Conservation (phyloP, 2,329 filamentous ascomycete genomes). For the Hypoxylon sp. region DNA sequence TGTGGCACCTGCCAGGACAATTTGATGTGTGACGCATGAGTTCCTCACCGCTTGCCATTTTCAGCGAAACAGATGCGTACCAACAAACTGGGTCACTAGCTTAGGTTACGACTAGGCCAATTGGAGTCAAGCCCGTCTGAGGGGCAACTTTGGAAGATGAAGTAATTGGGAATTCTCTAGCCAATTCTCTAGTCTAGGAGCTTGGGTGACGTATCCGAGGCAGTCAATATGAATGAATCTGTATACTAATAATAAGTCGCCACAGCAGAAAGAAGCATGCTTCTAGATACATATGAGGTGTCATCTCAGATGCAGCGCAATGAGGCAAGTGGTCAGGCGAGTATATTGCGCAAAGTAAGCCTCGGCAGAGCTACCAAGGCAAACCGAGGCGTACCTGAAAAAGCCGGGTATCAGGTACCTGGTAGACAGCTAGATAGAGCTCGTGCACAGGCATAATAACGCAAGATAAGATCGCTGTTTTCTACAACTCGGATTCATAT, state of each 20-base stretch:
- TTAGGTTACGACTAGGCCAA: constrained; percentile 26
- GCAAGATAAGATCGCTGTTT: neutral
- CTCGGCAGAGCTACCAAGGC: constrained; percentile 30
- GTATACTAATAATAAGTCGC: neutral
- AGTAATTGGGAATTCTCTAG: constrained; percentile 2
- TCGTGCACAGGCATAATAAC: neutral
- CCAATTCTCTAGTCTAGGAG: neutral
- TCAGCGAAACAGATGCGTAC: constrained; percentile 1
- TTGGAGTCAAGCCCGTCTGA: neutral
- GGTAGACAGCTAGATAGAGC: neutral
- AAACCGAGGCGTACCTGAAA: constrained; percentile 15
- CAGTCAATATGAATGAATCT: neutral
- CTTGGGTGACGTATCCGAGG: constrained; percentile 20
- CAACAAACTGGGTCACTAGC: constrained; percentile 28
- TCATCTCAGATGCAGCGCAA: constrained; percentile 8
- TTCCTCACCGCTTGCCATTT: constrained; percentile 38
- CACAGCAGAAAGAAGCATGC: neutral
- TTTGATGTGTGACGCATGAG: constrained; percentile 39
- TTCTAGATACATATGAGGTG: constrained; percentile 1
- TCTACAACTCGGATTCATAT: neutral
- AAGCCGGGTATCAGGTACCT: neutral
- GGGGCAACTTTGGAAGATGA: constrained; percentile 12
- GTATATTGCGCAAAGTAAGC: neutral
- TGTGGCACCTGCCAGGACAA: constrained; percentile 35
- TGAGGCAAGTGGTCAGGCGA: constrained; percentile 8